Evolutionary conservation across 164 flowering plant genomes (phyloP).

Genomic region (Akebia trifoliata): DNA sequence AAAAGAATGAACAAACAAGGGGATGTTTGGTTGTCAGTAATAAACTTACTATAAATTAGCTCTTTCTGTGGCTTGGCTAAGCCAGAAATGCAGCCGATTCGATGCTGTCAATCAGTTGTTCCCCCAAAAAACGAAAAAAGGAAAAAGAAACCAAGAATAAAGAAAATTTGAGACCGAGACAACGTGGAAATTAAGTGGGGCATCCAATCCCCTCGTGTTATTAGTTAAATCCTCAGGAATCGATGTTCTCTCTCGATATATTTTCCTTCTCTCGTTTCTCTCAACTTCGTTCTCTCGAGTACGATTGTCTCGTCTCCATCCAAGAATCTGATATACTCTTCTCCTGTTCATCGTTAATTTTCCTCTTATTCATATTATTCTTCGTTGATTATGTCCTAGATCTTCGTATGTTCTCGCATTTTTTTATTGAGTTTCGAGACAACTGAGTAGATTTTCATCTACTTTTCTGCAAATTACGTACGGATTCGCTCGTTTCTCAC

Average conservation of each 20-base stretch:
- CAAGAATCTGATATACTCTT: not conserved
- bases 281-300: not conserved
- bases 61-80: too few relatives aligned
- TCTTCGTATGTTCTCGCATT: not conserved
- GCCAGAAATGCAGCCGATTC: too few relatives aligned
- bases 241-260: constrained; percentile 7
- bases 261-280: not conserved
- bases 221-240: constrained; percentile 1
- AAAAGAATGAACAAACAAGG: too few relatives aligned
- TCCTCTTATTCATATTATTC: not conserved
- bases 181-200: constrained; percentile 13
- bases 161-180: constrained; percentile 1
- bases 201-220: not conserved
- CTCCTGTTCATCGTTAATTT: not conserved
- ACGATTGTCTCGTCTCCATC: not conserved
- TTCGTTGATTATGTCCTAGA: constrained; percentile 2
- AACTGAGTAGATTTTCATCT: not conserved
- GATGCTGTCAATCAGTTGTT: constrained; percentile 5
- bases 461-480: constrained; percentile 8
- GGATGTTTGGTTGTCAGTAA: too few relatives aligned
- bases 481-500: not conserved
- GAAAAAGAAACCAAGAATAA: constrained; percentile 7
- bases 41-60: too few relatives aligned
- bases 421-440: not conserved
- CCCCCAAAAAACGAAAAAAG: too few relatives aligned